Base-by-base conservation (phyloP, 129 eudicot genomes). In the Artemisia annua region DNA sequence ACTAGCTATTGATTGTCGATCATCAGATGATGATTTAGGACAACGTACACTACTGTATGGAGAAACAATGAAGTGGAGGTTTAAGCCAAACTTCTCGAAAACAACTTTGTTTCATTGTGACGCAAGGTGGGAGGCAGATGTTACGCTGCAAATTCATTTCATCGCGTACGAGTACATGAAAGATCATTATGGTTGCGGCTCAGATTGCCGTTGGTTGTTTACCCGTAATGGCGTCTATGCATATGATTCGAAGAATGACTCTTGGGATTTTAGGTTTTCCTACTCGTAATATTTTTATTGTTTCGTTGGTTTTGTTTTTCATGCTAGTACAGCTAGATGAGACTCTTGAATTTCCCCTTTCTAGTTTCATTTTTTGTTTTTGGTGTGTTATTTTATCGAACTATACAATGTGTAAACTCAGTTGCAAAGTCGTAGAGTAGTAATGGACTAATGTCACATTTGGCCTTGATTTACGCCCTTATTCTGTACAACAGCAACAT, bases 11-110 rank as follows among this genome's bases (percentile, higher is more conserved):
- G 65, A 58, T 26, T 71, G 82, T 8, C 82, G 48, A 54, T 78
- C 82, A 13, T 44, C 14, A 78, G 82, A 78, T 7, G 77, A 71
- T 17, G 82, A 78, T 64, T 46, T 78, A 61, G 73, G 82, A 30
- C 82, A 32, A 44, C 73, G 48, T 14, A 78, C 53, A 2, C n/a
- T 78, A 3, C 18, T 32, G 66, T 78, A 64, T 1, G 78, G 82
- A 11, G 46, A 78, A 55, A 43, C 78, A 7, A 71, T 65, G 28
- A 73, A 64, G 54, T 78, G 82, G 82, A 78, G 62, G 19, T 78
- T 78, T 55, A 78, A 65, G 51, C 82, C 82, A 4, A 78, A 78
- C 52, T 78, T 78, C 14, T 39, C 68, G 12, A 71, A 71, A 64
- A 78, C 78, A 1, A 71, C 82, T 0, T 64, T 78, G 52, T 78